Percentiles rank a stretch among this genome's conserved stretches.
These are phyloP conservation scores for Davidsoniella virescens DNA, from an alignment of 2,329 filamentous ascomycete genomes.

Conservation along the genomic window DNA sequence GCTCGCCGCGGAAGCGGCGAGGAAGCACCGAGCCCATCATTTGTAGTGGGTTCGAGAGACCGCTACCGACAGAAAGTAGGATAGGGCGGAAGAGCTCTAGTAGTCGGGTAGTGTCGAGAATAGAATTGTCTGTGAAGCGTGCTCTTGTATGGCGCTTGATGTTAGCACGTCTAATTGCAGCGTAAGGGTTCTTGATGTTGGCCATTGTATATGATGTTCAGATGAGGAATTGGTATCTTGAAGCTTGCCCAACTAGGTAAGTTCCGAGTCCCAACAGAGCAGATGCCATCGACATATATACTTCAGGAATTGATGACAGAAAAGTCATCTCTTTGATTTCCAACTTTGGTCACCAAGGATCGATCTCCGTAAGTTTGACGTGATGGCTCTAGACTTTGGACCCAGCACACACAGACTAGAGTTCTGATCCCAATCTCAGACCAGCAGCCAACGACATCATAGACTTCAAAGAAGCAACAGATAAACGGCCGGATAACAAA, in stretches of 20 bases:
- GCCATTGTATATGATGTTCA: background rate
- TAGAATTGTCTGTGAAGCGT: background rate
- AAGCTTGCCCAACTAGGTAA: too few relatives aligned
- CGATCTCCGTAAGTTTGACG: too few relatives aligned
- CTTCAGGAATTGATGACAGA: too few relatives aligned
- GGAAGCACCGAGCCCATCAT: conserved; percentile 43
- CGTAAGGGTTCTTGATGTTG: background rate
- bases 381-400: too few relatives aligned
- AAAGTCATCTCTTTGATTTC: too few relatives aligned
- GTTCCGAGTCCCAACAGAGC: too few relatives aligned
- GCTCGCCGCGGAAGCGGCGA: conserved; percentile 44
- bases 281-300: too few relatives aligned
- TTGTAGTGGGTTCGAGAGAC: conserved; percentile 16
- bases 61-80: background rate
- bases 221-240: too few relatives aligned
- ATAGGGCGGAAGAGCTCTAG: background rate
- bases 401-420: too few relatives aligned
- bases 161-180: conserved; percentile 1
- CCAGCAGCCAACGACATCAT: too few relatives aligned
- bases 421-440: too few relatives aligned
- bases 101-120: background rate
- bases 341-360: too few relatives aligned
- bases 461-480: background rate
- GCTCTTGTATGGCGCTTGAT: background rate
- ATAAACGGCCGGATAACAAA: background rate